Evolutionary conservation across 805 yeast genomes (phyloP).

Genomic region (Candida jianshihensis): DNA sequence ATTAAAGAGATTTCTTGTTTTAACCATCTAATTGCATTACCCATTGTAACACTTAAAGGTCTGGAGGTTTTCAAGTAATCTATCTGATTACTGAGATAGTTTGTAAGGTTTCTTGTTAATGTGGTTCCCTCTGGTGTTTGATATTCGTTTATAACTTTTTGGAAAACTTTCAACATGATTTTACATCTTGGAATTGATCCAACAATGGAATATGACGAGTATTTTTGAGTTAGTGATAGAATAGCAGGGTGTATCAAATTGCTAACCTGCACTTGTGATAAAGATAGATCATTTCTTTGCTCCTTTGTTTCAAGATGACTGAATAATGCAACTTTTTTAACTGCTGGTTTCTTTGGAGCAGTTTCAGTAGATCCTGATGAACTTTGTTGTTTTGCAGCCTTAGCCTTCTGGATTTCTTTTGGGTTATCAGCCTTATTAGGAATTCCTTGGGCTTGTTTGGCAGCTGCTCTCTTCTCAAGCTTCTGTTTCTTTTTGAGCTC

Average conservation of each 20-base stretch:
- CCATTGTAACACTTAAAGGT: slow-evolving; percentile 91
- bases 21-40: slow-evolving; percentile 95
- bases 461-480: slow-evolving; percentile 88
- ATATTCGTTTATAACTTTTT: slow-evolving; percentile 72
- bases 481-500: slow-evolving; percentile 85
- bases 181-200: slow-evolving; percentile 85
- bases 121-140: slow-evolving; percentile 81
- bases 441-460: slow-evolving; percentile 62
- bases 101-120: slow-evolving; percentile 79
- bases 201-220: slow-evolving; percentile 77
- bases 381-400: slow-evolving; percentile 27
- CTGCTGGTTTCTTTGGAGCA: slow-evolving; percentile 33
- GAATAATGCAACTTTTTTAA: slow-evolving; percentile 53
- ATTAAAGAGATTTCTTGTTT: slow-evolving; percentile 87
- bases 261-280: slow-evolving; percentile 16
- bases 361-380: neutral
- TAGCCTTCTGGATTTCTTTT: slow-evolving; percentile 33
- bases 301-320: slow-evolving; percentile 77
- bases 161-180: slow-evolving; percentile 81
- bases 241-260: slow-evolving; percentile 82
- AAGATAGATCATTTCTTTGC: slow-evolving; percentile 44
- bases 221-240: slow-evolving; percentile 67
- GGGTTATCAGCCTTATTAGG: slow-evolving; percentile 31
- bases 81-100: slow-evolving; percentile 84
- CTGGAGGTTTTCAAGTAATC: slow-evolving; percentile 87